Base-by-base conservation (phyloP, 2,329 filamentous ascomycete genomes). In the Aspergillus jensenii region DNA sequence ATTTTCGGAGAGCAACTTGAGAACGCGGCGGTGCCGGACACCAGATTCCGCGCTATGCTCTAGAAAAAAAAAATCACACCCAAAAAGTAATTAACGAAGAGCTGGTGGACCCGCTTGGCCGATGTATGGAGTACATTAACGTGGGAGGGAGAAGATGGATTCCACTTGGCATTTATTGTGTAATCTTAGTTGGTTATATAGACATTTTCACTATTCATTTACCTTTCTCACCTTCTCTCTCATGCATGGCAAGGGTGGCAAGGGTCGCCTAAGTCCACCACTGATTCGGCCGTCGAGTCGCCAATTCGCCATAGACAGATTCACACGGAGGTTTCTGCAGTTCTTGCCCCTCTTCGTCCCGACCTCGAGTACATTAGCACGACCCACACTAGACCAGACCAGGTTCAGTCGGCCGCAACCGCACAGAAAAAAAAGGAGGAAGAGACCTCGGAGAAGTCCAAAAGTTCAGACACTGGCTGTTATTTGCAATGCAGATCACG, bases 1-100 rank as follows among this genome's bases (percentile, higher is more conserved):
- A 87, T 95, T 60, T 95, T 95, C 73, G 83, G 79, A 23, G 68
- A 72, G 21, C 69, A 73, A 60, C 61, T 74, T 49, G 63, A 65
- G 37, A 65, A 64, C 33, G 58, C 62, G 45, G 56, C 60, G 65
- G 67, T 71, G 68, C 69, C 69, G 67, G 70, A 69, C 68, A 70
- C 66, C 62, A 63, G 61, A 52, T 55, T 71, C 53, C 70, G 72
- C 55, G 68, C 69, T 56, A 73, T 71, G 70, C 65, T 73, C 52
- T 74, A 59, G 15, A 37, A 37, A 37, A 37, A 9, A 68, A 52
- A 48, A 52, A 45, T 25, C 33, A 19, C 37, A 46, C 21, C 17
- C 15, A 31, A 50, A 41, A 45, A 37, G 35, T 25, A 41, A 55
- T 41, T 46, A 17, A 39, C 23, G 39, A 39, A 52, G 44, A 47